These are phyloP conservation scores for Canna indica DNA, from an alignment of 176 grass and related monocot species.

Conservation along the genomic window DNA sequence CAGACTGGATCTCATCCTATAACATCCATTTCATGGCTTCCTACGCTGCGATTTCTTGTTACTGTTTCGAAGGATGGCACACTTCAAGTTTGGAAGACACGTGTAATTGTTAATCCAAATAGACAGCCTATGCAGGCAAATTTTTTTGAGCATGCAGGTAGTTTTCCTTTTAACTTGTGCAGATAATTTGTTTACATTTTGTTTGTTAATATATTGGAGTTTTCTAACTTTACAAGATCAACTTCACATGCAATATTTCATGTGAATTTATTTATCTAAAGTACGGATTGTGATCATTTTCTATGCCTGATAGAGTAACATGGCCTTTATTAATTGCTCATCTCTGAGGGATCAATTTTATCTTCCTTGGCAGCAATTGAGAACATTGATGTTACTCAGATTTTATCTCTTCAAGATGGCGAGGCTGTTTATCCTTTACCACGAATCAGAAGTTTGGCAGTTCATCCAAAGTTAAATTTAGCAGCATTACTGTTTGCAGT, in stretches of 20 bases:
- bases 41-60: constrained; percentile 58
- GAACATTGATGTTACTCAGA: constrained; percentile 79
- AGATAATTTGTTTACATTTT: background rate
- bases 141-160: constrained; percentile 97
- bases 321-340: constrained; percentile 2
- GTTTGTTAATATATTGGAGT: too few relatives aligned
- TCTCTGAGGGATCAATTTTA: background rate
- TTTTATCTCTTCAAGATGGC: constrained; percentile 94
- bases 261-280: background rate
- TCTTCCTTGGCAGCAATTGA: constrained; percentile 59
- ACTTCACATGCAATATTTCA: background rate
- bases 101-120: constrained; percentile 77
- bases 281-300: background rate
- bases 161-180: background rate
- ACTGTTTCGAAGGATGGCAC: constrained; percentile 78
- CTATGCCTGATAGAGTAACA: background rate
- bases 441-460: constrained; percentile 65
- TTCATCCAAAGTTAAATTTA: constrained; percentile 95
- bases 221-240: background rate
- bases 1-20: constrained; percentile 83
- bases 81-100: constrained; percentile 92
- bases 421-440: constrained; percentile 98
- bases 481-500: constrained; percentile 82
- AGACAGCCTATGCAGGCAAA: constrained; percentile 88
- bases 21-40: constrained; percentile 86